Percentiles rank a stretch among this genome's conserved stretches.
These are phyloP conservation scores for Leishmania guyanensis DNA, from an alignment of 208 protist genomes.

Conservation along the genomic window DNA sequence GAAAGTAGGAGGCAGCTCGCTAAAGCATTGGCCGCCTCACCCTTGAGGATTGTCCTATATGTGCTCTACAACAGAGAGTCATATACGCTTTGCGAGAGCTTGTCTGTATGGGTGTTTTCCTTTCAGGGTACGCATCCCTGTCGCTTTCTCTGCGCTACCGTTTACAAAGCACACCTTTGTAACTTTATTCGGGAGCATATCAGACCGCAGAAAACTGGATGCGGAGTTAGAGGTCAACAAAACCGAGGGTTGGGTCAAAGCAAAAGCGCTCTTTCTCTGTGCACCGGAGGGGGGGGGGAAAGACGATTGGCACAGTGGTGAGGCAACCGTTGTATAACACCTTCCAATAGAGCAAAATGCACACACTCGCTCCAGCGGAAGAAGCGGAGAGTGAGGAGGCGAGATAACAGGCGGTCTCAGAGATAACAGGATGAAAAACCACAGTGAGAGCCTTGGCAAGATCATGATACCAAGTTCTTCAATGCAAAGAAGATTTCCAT, in stretches of 20 bases:
- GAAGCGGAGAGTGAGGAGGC: neutral
- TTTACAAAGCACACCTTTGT: too few species aligned
- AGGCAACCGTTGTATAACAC: neutral
- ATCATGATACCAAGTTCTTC: neutral
- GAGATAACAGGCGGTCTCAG: neutral
- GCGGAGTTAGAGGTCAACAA: neutral
- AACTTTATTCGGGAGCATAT: too few species aligned
- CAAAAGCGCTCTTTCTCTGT: neutral
- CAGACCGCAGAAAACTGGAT: neutral
- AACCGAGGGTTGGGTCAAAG: neutral
- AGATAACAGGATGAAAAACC: neutral
- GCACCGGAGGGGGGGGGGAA: neutral
- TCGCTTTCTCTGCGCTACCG: neutral
- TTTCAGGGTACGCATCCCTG: neutral
- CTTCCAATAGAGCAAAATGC: neutral
- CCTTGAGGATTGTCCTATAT: neutral
- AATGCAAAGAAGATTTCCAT: neutral
- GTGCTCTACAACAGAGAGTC: neutral
- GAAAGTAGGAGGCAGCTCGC: neutral
- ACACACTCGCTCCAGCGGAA: neutral
- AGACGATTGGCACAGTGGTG: neutral
- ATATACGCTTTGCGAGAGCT: too few species aligned
- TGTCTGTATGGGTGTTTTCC: neutral
- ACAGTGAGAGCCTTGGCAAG: too few species aligned
- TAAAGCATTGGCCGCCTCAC: neutral